These are phyloP conservation scores for Amanita pseudoporphyria DNA, from an alignment of 768 basidiomycete species.

Conservation along the genomic window DNA sequence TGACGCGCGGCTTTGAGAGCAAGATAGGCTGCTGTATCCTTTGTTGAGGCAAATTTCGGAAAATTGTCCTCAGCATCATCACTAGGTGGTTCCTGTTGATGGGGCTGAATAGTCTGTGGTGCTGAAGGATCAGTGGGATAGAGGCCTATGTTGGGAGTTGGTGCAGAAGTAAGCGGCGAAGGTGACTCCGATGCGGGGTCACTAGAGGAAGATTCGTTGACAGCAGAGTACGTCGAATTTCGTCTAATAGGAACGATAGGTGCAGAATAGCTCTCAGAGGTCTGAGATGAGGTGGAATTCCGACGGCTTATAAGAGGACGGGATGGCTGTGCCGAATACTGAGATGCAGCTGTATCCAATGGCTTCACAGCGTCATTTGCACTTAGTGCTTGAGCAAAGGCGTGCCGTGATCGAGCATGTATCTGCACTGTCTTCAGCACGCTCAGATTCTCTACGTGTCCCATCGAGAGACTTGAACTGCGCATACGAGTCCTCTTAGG, in stretches of 20 bases:
- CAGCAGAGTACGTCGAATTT: constrained; percentile 9
- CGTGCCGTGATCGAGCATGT: constrained; percentile 52
- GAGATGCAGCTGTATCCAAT: constrained; percentile 9
- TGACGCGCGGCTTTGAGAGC: constrained; percentile 19
- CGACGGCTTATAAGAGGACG: constrained; percentile 32
- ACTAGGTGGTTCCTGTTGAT: constrained; percentile 1
- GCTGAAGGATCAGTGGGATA: constrained; percentile 14
- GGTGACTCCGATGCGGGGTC: constrained; percentile 7
- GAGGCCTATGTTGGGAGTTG: not conserved
- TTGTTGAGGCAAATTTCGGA: not conserved
- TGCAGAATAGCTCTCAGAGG: not conserved
- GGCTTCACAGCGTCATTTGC: constrained; percentile 12
- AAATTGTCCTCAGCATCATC: not conserved
- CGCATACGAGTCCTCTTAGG: constrained; percentile 34
- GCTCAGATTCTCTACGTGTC: constrained; percentile 34
- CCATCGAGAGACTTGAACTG: constrained; percentile 52
- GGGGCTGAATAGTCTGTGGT: constrained; percentile 12
- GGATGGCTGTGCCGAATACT: constrained; percentile 9
- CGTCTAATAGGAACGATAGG: not conserved
- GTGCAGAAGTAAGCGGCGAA: constrained; percentile 10
- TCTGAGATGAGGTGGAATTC: constrained; percentile 32
- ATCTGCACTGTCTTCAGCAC: constrained; percentile 57
- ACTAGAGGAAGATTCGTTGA: not conserved
- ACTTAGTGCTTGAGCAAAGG: constrained; percentile 29
- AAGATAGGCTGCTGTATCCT: constrained; percentile 11